These are phyloP conservation scores for Osmozyma mogii DNA, from an alignment of 805 yeast species.

Conservation along the genomic window DNA sequence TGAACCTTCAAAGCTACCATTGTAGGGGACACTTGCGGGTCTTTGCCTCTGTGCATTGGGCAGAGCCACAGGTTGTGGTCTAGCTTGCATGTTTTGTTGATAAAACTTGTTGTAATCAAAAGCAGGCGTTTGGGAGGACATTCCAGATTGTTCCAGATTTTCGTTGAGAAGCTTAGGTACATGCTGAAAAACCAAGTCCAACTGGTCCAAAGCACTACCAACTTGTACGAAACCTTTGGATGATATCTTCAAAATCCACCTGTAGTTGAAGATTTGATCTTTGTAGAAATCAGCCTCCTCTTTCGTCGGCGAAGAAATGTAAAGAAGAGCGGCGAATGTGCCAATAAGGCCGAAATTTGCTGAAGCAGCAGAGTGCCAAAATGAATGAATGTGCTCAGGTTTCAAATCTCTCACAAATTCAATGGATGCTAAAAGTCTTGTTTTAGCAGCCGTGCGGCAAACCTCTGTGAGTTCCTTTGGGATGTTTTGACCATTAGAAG, in stretches of 20 bases:
- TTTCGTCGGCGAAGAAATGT: slow-evolving; percentile 49
- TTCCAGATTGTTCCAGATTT: slow-evolving; percentile 27
- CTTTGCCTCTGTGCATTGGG: too few species aligned
- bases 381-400: slow-evolving; percentile 77
- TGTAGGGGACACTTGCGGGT: too few species aligned
- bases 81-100: slow-evolving; percentile 4
- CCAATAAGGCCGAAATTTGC: slow-evolving; percentile 78
- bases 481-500: slow-evolving; percentile 22
- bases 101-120: slow-evolving; percentile 12
- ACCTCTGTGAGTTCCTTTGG: slow-evolving; percentile 39
- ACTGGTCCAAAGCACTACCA: slow-evolving; percentile 59
- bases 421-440: slow-evolving; percentile 73
- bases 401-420: slow-evolving; percentile 70
- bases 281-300: slow-evolving; percentile 61
- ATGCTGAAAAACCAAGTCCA: slow-evolving; percentile 65
- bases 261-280: slow-evolving; percentile 64
- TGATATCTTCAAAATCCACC: slow-evolving; percentile 68
- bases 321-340: slow-evolving; percentile 76
- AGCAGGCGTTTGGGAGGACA: slow-evolving; percentile 27
- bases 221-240: slow-evolving; percentile 75
- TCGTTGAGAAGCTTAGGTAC: slow-evolving; percentile 61
- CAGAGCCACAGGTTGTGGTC: slow-evolving; percentile 2
- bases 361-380: slow-evolving; percentile 83
- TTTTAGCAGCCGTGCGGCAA: slow-evolving; percentile 79
- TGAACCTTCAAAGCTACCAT: too few species aligned